Conservation (phyloP, 1,284 basidiomycete species). For the Ustilago xerochloae region DNA sequence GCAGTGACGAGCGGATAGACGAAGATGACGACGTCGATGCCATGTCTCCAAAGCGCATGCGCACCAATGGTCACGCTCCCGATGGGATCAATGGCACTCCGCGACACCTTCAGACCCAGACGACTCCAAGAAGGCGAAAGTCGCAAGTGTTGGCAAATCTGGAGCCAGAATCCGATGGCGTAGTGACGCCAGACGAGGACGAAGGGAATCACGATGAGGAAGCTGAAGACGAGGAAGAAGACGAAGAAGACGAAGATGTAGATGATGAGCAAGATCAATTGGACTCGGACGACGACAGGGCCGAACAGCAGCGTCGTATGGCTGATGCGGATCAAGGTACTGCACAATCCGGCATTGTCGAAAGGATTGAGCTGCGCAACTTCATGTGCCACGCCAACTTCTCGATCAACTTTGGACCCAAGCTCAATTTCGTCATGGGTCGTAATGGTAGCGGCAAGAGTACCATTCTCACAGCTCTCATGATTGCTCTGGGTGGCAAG, state of each 20-base stretch:
- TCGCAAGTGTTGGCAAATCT: constrained; percentile 1
- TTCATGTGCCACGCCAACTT: constrained; percentile 96
- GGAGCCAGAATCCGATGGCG: constrained; percentile 73
- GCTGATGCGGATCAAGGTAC: constrained; percentile 27
- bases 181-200: constrained; percentile 68
- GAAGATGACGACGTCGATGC: constrained; percentile 31
- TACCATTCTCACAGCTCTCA: constrained; percentile 91
- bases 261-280: constrained; percentile 38
- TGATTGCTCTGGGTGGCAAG: constrained; percentile 92
- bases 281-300: constrained; percentile 31
- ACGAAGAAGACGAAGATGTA: constrained; percentile 11
- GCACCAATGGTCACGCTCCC: constrained; percentile 5
- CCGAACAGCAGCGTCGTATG: constrained; percentile 17
- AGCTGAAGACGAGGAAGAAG: constrained; percentile 13
- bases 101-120: not conserved
- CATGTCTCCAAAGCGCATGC: constrained; percentile 30
- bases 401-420: constrained; percentile 79
- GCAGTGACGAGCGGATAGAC: constrained; percentile 15
- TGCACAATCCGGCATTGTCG: constrained; percentile 80
- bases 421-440: constrained; percentile 98
- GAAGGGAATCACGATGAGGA: constrained; percentile 5
- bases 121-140: not conserved
- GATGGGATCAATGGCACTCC: constrained; percentile 4
- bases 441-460: constrained; percentile 81
- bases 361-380: constrained; percentile 84